phyloP scores from a whole-genome alignment of 331 rosid genomes.

The Ulmus americana region DNA sequence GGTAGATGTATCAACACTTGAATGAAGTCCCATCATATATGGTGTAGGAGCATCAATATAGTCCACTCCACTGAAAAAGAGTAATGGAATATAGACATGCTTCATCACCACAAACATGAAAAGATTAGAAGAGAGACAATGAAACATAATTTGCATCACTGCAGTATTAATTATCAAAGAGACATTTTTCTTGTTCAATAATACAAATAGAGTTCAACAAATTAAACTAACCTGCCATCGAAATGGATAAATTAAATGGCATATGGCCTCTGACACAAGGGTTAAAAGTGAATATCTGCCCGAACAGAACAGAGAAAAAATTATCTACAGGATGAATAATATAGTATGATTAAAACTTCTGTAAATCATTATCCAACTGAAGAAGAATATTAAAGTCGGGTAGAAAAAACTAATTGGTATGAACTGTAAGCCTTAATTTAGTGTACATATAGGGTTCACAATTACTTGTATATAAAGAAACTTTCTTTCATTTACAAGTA shows the following conservation, averaged over 20 bases:
- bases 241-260: constrained; percentile 88
- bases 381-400: no score
- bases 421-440: background rate
- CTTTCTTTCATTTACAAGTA: no score
- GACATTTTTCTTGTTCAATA: constrained; percentile 9
- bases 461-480: no score
- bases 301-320: constrained; percentile 23
- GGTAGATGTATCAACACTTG: constrained; percentile 79
- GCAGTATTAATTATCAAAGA: constrained; percentile 13
- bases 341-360: background rate
- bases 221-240: constrained; percentile 82
- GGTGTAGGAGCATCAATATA: constrained; percentile 99
- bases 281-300: constrained; percentile 91
- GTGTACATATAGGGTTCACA: no score
- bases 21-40: constrained; percentile 99
- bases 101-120: constrained; percentile 54
- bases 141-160: constrained; percentile 9
- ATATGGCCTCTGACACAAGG: constrained; percentile 91
- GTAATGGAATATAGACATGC: constrained; percentile 99
- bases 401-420: background rate
- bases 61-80: constrained; percentile 99
- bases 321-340: constrained; percentile 11
- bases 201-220: constrained; percentile 10
- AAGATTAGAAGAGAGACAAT: constrained; percentile 38
- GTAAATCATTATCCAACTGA: no score